Conservation (phyloP, 257 asterid genomes). For the Ligustrum vulgare region DNA sequence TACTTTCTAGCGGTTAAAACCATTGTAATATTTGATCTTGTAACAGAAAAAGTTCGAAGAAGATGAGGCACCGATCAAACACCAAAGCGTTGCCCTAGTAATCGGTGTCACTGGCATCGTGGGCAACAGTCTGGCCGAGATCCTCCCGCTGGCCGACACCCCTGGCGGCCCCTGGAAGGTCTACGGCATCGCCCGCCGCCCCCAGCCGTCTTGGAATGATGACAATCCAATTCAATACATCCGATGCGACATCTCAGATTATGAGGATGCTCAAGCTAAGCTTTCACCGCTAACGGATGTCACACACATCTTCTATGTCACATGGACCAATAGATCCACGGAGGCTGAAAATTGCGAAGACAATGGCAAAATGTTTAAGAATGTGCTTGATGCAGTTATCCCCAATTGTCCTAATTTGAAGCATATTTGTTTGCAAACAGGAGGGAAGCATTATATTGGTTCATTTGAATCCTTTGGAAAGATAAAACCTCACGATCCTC, state of each 20-base stretch:
- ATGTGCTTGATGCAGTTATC: conserved; percentile 34
- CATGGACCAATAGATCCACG: conserved; percentile 28
- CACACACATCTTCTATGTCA: conserved; percentile 38
- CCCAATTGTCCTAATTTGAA: conserved; percentile 34
- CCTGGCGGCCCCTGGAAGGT: conserved; percentile 50
- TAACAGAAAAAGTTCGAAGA: conserved; percentile 30
- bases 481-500: conserved; percentile 27
- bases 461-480: conserved; percentile 25
- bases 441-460: conserved; percentile 28
- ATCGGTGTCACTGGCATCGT: conserved; percentile 40
- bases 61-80: conserved; percentile 13
- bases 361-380: conserved; percentile 33
- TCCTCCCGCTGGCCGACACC: conserved; percentile 38
- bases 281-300: conserved; percentile 29
- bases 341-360: conserved; percentile 22
- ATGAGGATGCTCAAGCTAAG: conserved; percentile 21
- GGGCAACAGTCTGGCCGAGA: conserved; percentile 43
- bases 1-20: background rate
- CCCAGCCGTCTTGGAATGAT: conserved; percentile 29
- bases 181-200: conserved; percentile 42
- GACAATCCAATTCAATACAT: conserved; percentile 27
- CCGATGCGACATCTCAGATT: conserved; percentile 30
- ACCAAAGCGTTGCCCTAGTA: conserved; percentile 31
- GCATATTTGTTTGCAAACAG: conserved; percentile 37
- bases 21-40: background rate